phyloP scores from a whole-genome alignment of 495 filamentous ascomycete genomes.

The Annulohypoxylon moriforme region DNA sequence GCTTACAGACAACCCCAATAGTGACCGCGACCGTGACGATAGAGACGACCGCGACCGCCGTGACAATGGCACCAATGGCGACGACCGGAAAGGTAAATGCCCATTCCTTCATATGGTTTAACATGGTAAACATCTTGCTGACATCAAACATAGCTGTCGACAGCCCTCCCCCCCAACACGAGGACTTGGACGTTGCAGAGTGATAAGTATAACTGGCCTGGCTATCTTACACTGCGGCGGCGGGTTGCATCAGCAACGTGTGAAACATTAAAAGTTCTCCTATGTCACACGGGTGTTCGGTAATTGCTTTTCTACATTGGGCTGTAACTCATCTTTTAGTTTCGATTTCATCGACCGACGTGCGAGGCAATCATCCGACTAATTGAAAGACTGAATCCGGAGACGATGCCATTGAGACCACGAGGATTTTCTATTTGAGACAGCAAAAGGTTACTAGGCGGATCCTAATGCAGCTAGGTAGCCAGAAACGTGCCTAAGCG shows the following conservation, averaged over 20 bases:
- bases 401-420: constrained; percentile 25
- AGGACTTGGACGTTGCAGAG: constrained; percentile 97
- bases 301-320: constrained; percentile 43
- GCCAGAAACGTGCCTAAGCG: constrained; percentile 4
- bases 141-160: constrained; percentile 66
- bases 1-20: constrained; percentile 44
- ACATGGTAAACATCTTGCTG: constrained; percentile 32
- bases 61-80: constrained; percentile 76
- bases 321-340: constrained; percentile 50
- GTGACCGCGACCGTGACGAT: constrained; percentile 69
- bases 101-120: background rate
- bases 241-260: constrained; percentile 34
- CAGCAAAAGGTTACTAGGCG: constrained; percentile 9
- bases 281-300: constrained; percentile 46
- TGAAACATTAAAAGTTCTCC: constrained; percentile 27
- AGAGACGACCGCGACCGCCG: constrained; percentile 66
- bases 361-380: constrained; percentile 18
- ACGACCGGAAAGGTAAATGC: constrained; percentile 88
- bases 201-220: constrained; percentile 53
- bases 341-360: constrained; percentile 47
- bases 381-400: constrained; percentile 23
- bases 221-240: constrained; percentile 27
- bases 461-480: constrained; percentile 31
- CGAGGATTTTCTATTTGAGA: constrained; percentile 18
- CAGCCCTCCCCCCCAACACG: constrained; percentile 84